Percentiles rank a stretch among this genome's conserved stretches.
phyloP scores from a whole-genome alignment of 148 eudicot species.

The Tetragonia tetragonoides region DNA sequence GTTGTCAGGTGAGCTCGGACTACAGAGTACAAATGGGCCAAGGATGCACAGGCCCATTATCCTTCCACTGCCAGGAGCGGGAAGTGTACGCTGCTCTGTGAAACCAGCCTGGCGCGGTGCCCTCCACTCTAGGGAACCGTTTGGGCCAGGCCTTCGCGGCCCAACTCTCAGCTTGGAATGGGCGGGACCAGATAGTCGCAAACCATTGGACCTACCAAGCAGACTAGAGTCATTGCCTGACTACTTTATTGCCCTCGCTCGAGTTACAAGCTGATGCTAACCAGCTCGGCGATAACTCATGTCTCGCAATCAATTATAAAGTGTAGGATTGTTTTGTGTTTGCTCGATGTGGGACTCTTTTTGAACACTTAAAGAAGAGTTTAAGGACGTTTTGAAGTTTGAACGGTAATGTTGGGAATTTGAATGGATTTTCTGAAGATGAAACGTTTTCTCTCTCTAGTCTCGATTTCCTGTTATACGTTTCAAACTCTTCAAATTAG shows the following conservation, averaged over 20 bases:
- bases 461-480: no score
- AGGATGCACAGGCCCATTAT: conserved; percentile 18
- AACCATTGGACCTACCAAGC: conserved; percentile 2
- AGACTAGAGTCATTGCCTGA: not conserved
- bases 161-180: conserved; percentile 31
- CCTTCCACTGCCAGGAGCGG: conserved; percentile 35
- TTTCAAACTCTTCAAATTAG: no score
- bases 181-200: conserved; percentile 16
- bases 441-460: no score
- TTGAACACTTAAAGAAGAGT: no score
- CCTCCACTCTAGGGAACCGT: conserved; percentile 21
- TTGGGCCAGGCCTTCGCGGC: conserved; percentile 17
- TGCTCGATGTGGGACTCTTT: no score
- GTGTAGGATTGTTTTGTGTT: no score
- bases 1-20: conserved; percentile 8
- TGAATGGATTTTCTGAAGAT: no score
- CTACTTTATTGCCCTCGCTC: conserved; percentile 12
- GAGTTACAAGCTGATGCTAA: conserved; percentile 19
- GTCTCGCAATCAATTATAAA: not conserved
- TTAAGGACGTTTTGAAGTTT: no score
- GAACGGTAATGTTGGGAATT: no score
- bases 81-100: conserved; percentile 34
- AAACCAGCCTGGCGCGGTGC: conserved; percentile 35
- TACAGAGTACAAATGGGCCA: conserved; percentile 8
- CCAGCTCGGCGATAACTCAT: conserved; percentile 8